Evolutionary conservation across 129 eudicot species (phyloP), one percentile per base, ranked within the genome.

Genomic region (Chrysanthemum lavandulifolium): DNA sequence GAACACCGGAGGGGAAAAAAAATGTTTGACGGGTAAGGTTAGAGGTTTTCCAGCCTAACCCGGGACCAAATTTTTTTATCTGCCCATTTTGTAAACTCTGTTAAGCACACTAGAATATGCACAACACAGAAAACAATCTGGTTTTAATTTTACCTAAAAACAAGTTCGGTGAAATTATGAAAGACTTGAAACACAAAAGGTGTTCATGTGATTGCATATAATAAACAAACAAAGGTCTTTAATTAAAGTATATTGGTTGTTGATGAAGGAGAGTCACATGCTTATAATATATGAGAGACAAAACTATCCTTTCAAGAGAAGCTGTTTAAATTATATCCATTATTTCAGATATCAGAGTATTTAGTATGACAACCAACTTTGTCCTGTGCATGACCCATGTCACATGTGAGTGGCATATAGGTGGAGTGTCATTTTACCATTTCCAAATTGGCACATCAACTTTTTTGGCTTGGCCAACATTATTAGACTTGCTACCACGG

Each of bases 401-500:
- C 80, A 58, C 82, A 80, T 73, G 82, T 74, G 78, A 83, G 29
- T 53, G 45, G 75, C 57, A 54, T 65, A 54, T 45, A 68, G 55
- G 55, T 68, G 68, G 47, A 13, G 68, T 14, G 68, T 61, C 67
- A 61, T 53, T 68, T 73, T 61, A 5, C 15, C 13, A 3, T 0
- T 2, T 13, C 21, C 67, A 13, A 61, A 0, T 61, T 61, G 13
- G 48, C 48, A 61, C 67, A 25, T 61, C 67, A 40, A 40, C 45
- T 18, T 29, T 10, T 13, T 29, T 13, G 33, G 33, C 10, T 31
- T 61, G 67, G 67, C 64, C 67, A 40, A 61, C 67, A 23, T 27
- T 9, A 25, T 3, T 29, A 25, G 16, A 61, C 67, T 43, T 16
- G 33, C 48, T 61, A 9, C 19, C 67, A 61, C 48, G 67, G 67